phyloP scores from a whole-genome alignment of 768 basidiomycete species.

The Dendrothele bispora region DNA sequence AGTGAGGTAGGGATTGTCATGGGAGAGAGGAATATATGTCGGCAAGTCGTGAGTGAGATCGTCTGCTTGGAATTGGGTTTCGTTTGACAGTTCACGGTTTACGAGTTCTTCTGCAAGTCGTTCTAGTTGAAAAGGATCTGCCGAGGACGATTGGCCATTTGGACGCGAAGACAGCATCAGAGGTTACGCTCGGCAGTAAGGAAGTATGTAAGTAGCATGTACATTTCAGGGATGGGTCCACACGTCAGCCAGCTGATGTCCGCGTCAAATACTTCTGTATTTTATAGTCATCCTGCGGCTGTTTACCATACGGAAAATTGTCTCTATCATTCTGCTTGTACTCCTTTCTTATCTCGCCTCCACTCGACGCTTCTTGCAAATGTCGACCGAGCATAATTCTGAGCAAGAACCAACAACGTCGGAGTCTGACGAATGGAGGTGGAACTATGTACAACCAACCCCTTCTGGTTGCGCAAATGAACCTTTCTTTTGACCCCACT shows the following conservation, averaged over 20 bases:
- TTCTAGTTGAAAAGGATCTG: constrained; percentile 68
- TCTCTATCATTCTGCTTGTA: not conserved
- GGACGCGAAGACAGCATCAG: too few species aligned
- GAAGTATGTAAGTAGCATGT: not conserved
- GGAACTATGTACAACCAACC: constrained; percentile 15
- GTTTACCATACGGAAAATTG: not conserved
- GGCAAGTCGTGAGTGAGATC: constrained; percentile 50
- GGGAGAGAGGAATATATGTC: constrained; percentile 71
- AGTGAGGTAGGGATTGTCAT: constrained; percentile 72
- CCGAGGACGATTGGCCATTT: constrained; percentile 16
- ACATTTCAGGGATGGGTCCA: not conserved
- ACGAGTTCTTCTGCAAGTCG: constrained; percentile 74
- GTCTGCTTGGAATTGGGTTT: constrained; percentile 4
- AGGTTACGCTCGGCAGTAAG: not conserved
- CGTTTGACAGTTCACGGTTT: constrained; percentile 43
- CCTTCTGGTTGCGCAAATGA: too few species aligned
- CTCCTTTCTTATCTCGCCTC: not conserved
- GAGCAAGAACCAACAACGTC: not conserved
- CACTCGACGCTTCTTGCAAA: not conserved
- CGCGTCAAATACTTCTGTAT: not conserved
- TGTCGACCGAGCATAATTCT: not conserved
- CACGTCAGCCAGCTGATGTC: not conserved
- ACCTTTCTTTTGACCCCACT: not conserved
- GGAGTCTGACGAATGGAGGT: constrained; percentile 16
- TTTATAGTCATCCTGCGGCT: not conserved